phyloP scores from a whole-genome alignment of 352 stramenopile species.

The Phytophthora sojae region DNA sequence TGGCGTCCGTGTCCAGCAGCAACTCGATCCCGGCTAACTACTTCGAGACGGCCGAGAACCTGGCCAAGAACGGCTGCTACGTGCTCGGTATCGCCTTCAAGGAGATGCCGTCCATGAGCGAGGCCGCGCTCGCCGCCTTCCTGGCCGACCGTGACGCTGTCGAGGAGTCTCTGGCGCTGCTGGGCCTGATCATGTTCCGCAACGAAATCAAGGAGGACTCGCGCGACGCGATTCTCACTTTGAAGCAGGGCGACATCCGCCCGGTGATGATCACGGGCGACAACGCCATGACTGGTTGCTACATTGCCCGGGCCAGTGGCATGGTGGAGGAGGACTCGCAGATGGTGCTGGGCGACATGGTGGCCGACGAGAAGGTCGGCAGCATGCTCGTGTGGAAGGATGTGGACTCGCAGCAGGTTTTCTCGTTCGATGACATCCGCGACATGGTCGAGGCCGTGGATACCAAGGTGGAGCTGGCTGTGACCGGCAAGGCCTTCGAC shows the following conservation, averaged over 20 bases:
- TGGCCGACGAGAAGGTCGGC: constrained; percentile 43
- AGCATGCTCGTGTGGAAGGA: constrained; percentile 68
- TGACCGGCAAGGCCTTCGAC: constrained; percentile 82
- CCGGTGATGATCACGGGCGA: constrained; percentile 92
- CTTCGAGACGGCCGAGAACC: constrained; percentile 55
- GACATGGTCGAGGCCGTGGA: constrained; percentile 48
- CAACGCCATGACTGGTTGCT: constrained; percentile 82
- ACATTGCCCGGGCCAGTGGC: constrained; percentile 73
- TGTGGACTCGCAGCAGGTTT: constrained; percentile 61
- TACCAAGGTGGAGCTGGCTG: constrained; percentile 59
- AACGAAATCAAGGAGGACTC: constrained; percentile 92
- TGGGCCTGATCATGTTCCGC: constrained; percentile 91
- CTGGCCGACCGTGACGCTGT: constrained; percentile 75
- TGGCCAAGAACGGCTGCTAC: constrained; percentile 89
- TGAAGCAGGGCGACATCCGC: constrained; percentile 82
- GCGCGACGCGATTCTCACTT: constrained; percentile 70
- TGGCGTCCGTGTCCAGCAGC: constrained; percentile 63
- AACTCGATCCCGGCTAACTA: constrained; percentile 79
- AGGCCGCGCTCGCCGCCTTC: constrained; percentile 48
- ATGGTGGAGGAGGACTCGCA: constrained; percentile 57
- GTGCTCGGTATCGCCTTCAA: constrained; percentile 86
- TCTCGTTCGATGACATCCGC: constrained; percentile 56
- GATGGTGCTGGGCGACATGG: constrained; percentile 74
- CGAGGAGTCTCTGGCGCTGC: constrained; percentile 74
- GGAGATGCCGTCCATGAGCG: constrained; percentile 49